These are phyloP conservation scores for Backusella mclennaniae DNA, from an alignment of 192 early-diverging fungal genomes.

Conservation along the genomic window DNA sequence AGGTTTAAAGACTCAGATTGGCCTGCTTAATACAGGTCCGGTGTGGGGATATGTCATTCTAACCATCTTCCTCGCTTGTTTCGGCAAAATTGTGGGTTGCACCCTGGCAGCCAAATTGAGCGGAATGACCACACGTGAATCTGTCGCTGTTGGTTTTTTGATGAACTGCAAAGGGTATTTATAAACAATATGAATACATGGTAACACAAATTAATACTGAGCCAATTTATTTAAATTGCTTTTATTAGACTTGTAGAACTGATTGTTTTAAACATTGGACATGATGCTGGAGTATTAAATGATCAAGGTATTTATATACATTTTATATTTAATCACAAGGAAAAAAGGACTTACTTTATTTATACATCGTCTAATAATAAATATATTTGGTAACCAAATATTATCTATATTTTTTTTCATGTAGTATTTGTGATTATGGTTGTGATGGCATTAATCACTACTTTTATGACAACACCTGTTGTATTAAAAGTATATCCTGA, in stretches of 20 bases:
- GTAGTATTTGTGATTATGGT: conserved; percentile 55
- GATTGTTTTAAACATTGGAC: conserved; percentile 93
- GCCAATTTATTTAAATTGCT: conserved; percentile 16
- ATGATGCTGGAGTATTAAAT: conserved; percentile 80
- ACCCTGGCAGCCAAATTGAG: conserved; percentile 62
- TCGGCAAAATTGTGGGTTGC: conserved; percentile 88
- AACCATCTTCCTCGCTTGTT: conserved; percentile 71
- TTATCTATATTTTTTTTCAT: not conserved
- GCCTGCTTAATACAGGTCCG: conserved; percentile 62
- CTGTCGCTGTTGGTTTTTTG: conserved; percentile 79
- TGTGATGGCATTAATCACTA: conserved; percentile 60
- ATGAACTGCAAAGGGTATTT: conserved; percentile 92
- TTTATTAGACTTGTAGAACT: conserved; percentile 80
- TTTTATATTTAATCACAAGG: not conserved
- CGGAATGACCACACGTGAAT: conserved; percentile 81
- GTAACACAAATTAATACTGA: not conserved
- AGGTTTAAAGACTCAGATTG: conserved; percentile 87
- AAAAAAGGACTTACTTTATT: not conserved
- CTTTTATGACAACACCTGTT: conserved; percentile 83
- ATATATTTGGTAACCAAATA: not conserved
- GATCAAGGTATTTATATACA: conserved; percentile 35
- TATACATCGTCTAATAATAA: not conserved
- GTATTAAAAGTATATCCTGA: conserved; percentile 73
- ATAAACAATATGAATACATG: not conserved
- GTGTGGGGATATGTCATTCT: conserved; percentile 81